Conservation (phyloP, 164 flowering plant species). For the Euptelea pleiosperma region DNA sequence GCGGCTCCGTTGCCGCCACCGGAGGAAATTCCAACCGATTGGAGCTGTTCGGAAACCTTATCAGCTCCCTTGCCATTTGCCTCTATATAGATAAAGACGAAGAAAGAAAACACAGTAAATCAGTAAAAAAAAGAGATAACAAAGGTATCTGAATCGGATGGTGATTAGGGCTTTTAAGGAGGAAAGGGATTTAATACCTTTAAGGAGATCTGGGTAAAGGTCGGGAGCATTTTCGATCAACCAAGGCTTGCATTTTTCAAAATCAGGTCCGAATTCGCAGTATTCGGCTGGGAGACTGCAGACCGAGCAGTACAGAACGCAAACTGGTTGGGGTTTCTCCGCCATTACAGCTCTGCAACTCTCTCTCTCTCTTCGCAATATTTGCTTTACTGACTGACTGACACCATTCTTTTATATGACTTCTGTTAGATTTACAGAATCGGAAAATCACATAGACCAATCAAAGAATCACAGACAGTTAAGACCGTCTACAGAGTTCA, state of each 20-base stretch:
- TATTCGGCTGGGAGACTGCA: conserved; percentile 87
- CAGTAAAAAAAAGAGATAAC: too few relatives aligned
- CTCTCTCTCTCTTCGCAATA: too few relatives aligned
- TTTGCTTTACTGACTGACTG: too few relatives aligned
- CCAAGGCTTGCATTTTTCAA: conserved; percentile 97
- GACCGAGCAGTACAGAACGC: conserved; percentile 60
- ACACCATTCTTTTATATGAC: too few relatives aligned
- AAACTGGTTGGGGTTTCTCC: conserved; percentile 75
- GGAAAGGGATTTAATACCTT: conserved; percentile 37
- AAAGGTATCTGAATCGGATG: background rate
- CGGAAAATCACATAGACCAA: too few relatives aligned
- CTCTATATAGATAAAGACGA: too few relatives aligned
- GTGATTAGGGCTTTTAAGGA: background rate
- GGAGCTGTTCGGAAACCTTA: conserved; percentile 59
- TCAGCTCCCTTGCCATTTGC: conserved; percentile 56
- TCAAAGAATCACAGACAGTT: too few relatives aligned
- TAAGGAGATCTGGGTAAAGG: conserved; percentile 78
- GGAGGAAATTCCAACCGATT: conserved; percentile 51
- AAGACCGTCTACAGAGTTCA: too few relatives aligned
- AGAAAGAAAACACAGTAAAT: too few relatives aligned
- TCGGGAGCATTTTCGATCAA: conserved; percentile 77
- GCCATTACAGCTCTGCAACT: too few relatives aligned
- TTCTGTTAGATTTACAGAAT: too few relatives aligned
- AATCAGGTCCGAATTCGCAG: conserved; percentile 95
- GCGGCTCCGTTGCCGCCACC: conserved; percentile 23